A percentile compares a stretch with the other conserved stretches of the same genome.
Evolutionary conservation across 2,329 filamentous ascomycete genomes (phyloP).

Genomic region (Neofusicoccum cordaticola): DNA sequence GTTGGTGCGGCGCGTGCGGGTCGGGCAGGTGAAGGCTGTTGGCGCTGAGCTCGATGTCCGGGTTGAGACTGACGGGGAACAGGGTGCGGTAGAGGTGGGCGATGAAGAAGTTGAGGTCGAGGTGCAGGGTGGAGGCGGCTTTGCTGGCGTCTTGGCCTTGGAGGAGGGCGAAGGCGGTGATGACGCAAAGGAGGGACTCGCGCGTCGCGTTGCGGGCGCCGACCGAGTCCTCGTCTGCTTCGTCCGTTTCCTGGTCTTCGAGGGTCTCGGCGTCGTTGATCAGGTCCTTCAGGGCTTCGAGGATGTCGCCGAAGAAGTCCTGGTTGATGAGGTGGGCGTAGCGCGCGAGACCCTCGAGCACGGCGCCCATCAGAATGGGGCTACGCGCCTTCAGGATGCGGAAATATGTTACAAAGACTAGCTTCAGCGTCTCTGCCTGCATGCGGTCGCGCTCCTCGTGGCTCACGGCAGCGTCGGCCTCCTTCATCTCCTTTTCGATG

Average conservation of each 20-base stretch:
- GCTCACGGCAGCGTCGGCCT: constrained; percentile 85
- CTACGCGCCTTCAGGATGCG: constrained; percentile 82
- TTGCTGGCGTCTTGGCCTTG: constrained; percentile 90
- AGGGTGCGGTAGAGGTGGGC: constrained; percentile 88
- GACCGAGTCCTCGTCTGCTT: constrained; percentile 40
- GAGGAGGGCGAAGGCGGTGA: constrained; percentile 93
- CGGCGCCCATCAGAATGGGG: constrained; percentile 89
- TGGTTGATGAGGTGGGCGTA: constrained; percentile 98
- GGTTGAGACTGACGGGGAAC: constrained; percentile 71
- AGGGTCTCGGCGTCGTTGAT: constrained; percentile 66
- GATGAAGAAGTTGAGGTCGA: constrained; percentile 94
- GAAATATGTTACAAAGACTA: constrained; percentile 95
- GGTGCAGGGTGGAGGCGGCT: constrained; percentile 73
- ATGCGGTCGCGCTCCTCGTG: constrained; percentile 91
- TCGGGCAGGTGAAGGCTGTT: constrained; percentile 71
- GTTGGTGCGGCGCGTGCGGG: constrained; percentile 47
- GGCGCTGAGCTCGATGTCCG: constrained; percentile 79
- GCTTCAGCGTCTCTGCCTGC: constrained; percentile 92
- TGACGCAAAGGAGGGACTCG: constrained; percentile 88
- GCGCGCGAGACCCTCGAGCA: constrained; percentile 88
- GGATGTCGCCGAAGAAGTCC: constrained; percentile 94
- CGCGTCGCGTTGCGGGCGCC: constrained; percentile 71
- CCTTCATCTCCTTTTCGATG: constrained; percentile 88
- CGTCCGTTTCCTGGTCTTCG: constrained; percentile 41
- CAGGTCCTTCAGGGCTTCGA: constrained; percentile 91